Base-by-base conservation (phyloP, 306 rosid genomes). In the Quercus glauca region DNA sequence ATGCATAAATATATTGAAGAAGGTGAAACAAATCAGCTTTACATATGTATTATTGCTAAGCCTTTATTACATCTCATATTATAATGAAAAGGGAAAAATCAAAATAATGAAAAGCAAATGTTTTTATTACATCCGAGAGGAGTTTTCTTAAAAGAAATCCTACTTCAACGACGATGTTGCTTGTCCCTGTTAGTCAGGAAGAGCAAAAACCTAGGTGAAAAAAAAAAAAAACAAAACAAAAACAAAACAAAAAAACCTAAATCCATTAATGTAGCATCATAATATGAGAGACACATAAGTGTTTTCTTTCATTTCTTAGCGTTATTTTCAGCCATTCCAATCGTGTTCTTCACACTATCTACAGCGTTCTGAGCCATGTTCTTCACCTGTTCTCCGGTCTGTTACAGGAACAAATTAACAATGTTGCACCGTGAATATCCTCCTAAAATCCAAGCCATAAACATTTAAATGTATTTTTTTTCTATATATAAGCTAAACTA, bases 311-410 rank as follows among this genome's bases (percentile, higher is more conserved):
- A 85, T 1, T 88, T 85, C 80, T 83, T 84, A 41, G 12, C 12
- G 0, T 41, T 41, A 41, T 0, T 41, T 76, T 87, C 83, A 65
- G 17, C 86, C 90, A 86, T 84, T 6, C 96, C 96, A 5, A 91
- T 89, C 21, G 93, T 87, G 79, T 76, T 87, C 86, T 89, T 91
- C 73, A 91, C 93, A 25, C 20, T 81, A 0, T 87, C 96, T 78
- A 84, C 55, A 69, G 92, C 89, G 68, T 85, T 89, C 26, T 89
- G 95, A 82, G 92, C 90, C 90, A 89, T 85, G 81, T 15, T 82
- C 85, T 41, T 89, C 88, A 87, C 76, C 74, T 87, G 90, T 53
- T 87, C 93, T 71, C 90, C 91, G 13, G 90, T 89, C 96, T 91
- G 75, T 67, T 73, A 26, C 71, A 49, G 17, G 53, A 49, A 49